A percentile compares a stretch with the other conserved stretches of the same genome.
These are phyloP conservation scores for Collybiopsis confluens DNA, from an alignment of 768 basidiomycete species.

Conservation along the genomic window DNA sequence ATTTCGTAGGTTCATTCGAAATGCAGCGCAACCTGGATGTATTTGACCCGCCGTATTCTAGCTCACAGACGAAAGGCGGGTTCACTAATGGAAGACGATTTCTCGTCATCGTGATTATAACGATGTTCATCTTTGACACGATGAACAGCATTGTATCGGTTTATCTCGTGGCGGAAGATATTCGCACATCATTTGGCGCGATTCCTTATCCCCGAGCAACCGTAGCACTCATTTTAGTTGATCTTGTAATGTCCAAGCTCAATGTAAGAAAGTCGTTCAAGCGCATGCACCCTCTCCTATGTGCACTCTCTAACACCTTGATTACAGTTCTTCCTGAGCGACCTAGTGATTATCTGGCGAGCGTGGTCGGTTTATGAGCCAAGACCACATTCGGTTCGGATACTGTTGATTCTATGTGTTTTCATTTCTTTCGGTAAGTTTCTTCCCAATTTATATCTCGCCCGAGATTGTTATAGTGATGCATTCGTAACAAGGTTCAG, in stretches of 20 bases:
- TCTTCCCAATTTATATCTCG: not conserved
- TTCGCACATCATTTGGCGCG: not conserved
- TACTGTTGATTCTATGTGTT: not conserved
- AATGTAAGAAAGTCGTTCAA: not conserved
- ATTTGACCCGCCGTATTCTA: no score
- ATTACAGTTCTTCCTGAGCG: not conserved
- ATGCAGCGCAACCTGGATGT: no score
- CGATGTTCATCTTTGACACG: not conserved
- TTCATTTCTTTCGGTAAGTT: not conserved
- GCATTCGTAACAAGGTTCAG: not conserved
- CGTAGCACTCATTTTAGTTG: not conserved
- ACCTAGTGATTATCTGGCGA: not conserved
- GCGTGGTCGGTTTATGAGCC: not conserved
- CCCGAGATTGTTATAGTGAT: no score
- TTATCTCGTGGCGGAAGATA: not conserved
- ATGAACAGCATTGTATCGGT: not conserved
- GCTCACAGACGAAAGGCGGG: not conserved
- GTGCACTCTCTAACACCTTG: no score
- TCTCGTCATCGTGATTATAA: not conserved
- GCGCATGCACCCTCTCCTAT: no score
- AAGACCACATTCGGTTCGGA: not conserved
- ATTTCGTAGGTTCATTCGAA: not conserved
- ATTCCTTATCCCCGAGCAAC: not conserved
- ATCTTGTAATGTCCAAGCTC: not conserved
- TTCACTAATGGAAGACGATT: not conserved